phyloP scores from a whole-genome alignment of 1,139 yeast genomes.

The Taphrina pruni region DNA sequence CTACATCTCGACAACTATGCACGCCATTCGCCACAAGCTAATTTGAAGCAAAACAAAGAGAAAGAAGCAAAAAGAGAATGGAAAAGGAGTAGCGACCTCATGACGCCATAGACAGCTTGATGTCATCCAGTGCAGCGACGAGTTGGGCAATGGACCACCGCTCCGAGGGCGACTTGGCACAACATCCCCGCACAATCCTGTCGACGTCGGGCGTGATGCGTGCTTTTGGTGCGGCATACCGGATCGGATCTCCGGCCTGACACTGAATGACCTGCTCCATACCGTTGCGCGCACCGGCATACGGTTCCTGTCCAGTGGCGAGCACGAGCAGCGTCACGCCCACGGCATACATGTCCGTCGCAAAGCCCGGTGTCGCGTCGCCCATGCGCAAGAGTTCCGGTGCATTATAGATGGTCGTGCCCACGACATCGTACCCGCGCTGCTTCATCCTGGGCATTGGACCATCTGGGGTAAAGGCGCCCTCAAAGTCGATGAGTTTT shows the following conservation, averaged over 20 bases:
- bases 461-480: constrained; percentile 18
- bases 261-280: constrained; percentile 29
- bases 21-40: constrained; percentile 9
- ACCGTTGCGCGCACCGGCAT: constrained; percentile 23
- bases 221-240: neutral
- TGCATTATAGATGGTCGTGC: constrained; percentile 28
- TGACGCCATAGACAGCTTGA: neutral
- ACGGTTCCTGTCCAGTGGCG: constrained; percentile 34
- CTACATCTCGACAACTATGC: neutral
- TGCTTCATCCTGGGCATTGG: neutral
- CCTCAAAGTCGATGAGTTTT: constrained; percentile 85
- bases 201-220: constrained; percentile 23
- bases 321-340: constrained; percentile 33
- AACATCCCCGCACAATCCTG: constrained; percentile 21
- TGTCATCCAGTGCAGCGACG: neutral
- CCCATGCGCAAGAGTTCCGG: constrained; percentile 25
- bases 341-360: constrained; percentile 26
- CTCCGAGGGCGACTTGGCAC: constrained; percentile 14
- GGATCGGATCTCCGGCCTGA: constrained; percentile 35
- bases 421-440: constrained; percentile 19
- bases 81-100: neutral
- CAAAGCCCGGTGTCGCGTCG: constrained; percentile 1
- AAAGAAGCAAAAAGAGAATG: neutral
- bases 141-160: constrained; percentile 18
- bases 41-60: neutral